Evolutionary conservation across 202 grass and related monocot genomes (phyloP), one percentile per base, ranked within the genome.

Genomic region (Brachypodium distachyon): DNA sequence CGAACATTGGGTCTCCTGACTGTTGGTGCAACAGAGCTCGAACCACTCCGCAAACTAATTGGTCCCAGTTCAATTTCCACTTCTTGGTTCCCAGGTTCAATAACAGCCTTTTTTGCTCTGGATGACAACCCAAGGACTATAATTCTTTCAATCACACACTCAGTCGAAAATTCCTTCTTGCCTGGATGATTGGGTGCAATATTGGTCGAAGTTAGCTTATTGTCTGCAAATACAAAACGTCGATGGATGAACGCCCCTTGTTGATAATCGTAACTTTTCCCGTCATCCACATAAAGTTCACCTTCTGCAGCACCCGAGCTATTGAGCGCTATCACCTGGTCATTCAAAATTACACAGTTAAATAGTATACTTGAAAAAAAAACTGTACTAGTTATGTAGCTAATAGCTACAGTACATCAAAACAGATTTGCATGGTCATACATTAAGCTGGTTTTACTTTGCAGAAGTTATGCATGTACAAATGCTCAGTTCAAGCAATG

Each of bases 281-380:
- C 94, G 77, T 97, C 94, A 70, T 97, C 94, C 29, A 94, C 74
- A 68, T 94, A 97, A 73, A 97, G 91, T 67, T 97, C 88, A 4
- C 94, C 94, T 92, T 97, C 91, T 57, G 91, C 94, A 70, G 86
- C 83, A 44, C 86, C 67, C 14, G 88, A 92, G 62, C 88, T 86
- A 83, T 97, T 88, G 41, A 97, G 87, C 48, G 94, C 88, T 83
- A 97, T 87, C 52, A 94, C 91, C 94, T 97, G 86, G 67, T 67
- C 31, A 77, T 73, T 42, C 39, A 87, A 74, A 42, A 33, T 23
- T 37, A 60, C 34, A 68, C 0, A 60, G 56, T 78, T 77, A 56
- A 32, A 51, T 67, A 52, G 34, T 73, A 41, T 22, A 48, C 25
- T 54, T 57, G 42, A 51, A 8, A 49, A 25, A 78, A 43, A 43